Base-by-base conservation (phyloP, 1,139 yeast species). In the Nadsonia starkeyi-henricii region DNA sequence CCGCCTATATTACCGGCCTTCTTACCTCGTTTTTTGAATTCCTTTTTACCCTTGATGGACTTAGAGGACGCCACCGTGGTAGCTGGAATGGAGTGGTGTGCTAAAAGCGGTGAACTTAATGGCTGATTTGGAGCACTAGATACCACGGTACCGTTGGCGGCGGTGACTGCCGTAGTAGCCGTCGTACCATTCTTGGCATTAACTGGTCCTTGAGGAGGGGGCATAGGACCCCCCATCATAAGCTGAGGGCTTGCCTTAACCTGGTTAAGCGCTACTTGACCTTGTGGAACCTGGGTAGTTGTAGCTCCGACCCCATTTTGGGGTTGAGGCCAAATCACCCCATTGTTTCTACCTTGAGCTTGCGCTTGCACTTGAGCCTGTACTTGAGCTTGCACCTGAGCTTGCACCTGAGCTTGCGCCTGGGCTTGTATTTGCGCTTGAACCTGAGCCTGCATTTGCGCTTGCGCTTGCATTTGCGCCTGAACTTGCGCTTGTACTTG, bases 71-170 rank as follows among this genome's bases (percentile, higher is more conserved):
- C 28, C 28, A 23, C 28, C 28, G 28, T 5, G 5, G 17, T 33
- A 13, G 9, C 12, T 33, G 39, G 39, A n/a, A 15, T 12, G 17
- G 17, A 33, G 5, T 12, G 39, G 12, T 33, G 39, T 4, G 17
- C 39, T 15, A 33, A 13, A 33, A 33, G 39, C 17, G 39, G 39
- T 33, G 39, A 33, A 33, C 9, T 12, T 7, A 26, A 60, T 1
- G 73, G 66, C 70, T 77, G 74, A 45, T 66, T 64, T 2, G 73
- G 66, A 50, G 75, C 77, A n/a, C 74, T n/a, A n/a, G n/a, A n/a
- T n/a, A n/a, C n/a, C n/a, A 66, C 44, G 73, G 72, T n/a, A n/a
- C n/a, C n/a, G 48, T 58, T 61, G 4, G 54, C 55, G 39, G 60
- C n/a, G n/a, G n/a, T n/a, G n/a, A n/a, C n/a, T n/a, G n/a, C n/a